A percentile compares a stretch with the other conserved stretches of the same genome.
Conservation (phyloP, 140 eudicot genomes). For the Stevia rebaudiana region DNA sequence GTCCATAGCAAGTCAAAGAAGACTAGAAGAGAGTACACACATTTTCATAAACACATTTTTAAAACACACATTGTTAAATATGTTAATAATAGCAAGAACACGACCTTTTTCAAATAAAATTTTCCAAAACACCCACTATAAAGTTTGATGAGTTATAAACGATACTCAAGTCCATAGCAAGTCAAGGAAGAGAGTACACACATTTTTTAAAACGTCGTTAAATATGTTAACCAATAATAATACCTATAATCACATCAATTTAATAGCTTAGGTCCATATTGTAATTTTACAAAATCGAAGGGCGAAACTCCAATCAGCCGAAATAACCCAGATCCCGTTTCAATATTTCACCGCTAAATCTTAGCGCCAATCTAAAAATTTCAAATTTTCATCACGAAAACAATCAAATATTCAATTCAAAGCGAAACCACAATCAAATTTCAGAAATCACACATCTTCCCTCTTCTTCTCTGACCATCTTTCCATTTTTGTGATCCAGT, state of each 20-base stretch:
- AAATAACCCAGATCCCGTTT: background rate
- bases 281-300: background rate
- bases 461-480: slow-evolving; percentile 1
- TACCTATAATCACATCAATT: background rate
- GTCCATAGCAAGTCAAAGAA: no score
- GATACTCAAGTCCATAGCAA: no score
- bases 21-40: no score
- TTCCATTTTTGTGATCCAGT: slow-evolving; percentile 2
- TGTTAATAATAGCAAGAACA: no score
- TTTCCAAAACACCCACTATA: no score
- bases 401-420: slow-evolving; percentile 26
- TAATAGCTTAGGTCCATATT: background rate
- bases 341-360: slow-evolving; percentile 22
- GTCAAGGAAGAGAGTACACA: no score
- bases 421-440: slow-evolving; percentile 14
- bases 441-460: slow-evolving; percentile 15
- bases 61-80: no score
- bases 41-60: no score
- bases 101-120: no score
- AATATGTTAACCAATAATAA: background rate
- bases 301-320: slow-evolving; percentile 5
- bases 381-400: slow-evolving; percentile 21
- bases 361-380: slow-evolving; percentile 21
- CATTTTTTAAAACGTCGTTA: no score
- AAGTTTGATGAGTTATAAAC: no score